Base-by-base conservation (phyloP, 2,329 filamentous ascomycete genomes). In the Ceratocystis harringtonii region DNA sequence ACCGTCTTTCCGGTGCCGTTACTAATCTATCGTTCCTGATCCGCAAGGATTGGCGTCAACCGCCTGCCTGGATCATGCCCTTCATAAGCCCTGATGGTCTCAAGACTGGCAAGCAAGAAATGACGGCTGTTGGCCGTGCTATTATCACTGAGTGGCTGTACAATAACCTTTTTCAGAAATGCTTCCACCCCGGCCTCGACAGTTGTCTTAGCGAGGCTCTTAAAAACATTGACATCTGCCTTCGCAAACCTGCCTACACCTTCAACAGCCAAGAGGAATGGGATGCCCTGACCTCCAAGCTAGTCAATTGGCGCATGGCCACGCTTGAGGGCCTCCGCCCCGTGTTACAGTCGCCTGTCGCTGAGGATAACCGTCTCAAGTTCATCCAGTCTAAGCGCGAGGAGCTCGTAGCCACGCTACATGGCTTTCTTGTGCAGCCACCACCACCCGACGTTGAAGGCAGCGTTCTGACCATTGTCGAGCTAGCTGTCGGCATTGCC, bases 11-110 rank as follows among this genome's bases (percentile, higher is more conserved):
- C 71, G 92, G 92, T 30, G 89, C 95, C 22, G 92, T 96, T 73
- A 94, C 91, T 73, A 95, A 99, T 73, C 80, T 99, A 8, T 87
- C 94, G 0, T 99, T 96, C 78, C 92, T 94, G 70, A 95, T 97
- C 69, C 88, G 94, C 69, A 97, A 97, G 76, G 88, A 95, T 72
- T 99, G 94, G 94, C 84, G 84, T 68, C 79, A 80, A 43, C 80
- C 97, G 65, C 94, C 94, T 0, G 73, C 79, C 5, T 97, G 91
- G 90, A 79, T 99, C 57, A 82, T 85, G 65, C 81, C 81, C 28
- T 89, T 85, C 65, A 89, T 95, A 69, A 96, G 92, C 74, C 81
- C 87, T 63, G 92, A 95, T 71, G 92, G 91, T 0, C 80, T 95
- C 64, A 84, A 86, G 71, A 90, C 87, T 8, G 94, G 92, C 68